Base-by-base conservation (phyloP, 139 green algal genomes). In the Volvox reticuliferus region DNA sequence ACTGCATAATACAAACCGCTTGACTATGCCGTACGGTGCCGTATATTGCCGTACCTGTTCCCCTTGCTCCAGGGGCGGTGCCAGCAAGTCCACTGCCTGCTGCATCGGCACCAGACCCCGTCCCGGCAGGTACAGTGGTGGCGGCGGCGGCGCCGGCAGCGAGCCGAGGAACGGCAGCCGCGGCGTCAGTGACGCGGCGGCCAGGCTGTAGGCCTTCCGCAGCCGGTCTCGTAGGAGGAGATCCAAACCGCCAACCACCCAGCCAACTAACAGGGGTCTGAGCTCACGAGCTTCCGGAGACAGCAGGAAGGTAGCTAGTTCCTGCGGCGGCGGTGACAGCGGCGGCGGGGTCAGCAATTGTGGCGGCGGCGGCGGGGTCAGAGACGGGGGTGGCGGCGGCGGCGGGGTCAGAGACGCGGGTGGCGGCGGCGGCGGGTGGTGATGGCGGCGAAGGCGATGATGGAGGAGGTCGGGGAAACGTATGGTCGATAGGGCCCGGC, bases 291-390 rank as follows among this genome's bases (percentile, higher is more conserved):
- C 96, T 36, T 96, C 95, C 19, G 95, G 93, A 14, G 93, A 95
- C 30, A 97, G 94, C 93, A 98, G 91, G 93, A 98, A 98, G 32
- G 81, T 33, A n/a, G 96, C 91, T 14, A 97, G 37, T 77, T 97
- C 95, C 91, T 95, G 79, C 16, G 81, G 69, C 24, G 32, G 81
- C n/a, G 81, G 80, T 55, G 22, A 50, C 44, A 14, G 17, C 37
- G 36, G 21, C 2, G 32, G 62, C 17, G 62, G 62, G 17, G 62
- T 69, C 17, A 24, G 62, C 19, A 19, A 24, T 17, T 73, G 65
- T 73, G 65, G 21, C 16, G 81, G 69, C 24, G 32, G 81, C n/a
- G n/a, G 55, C 18, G 81, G 6, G 62, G 61, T 28, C 1, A 55
- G 81, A 55, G 30, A 30, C 1, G 55, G 81, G n/a, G 81, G 80